phyloP scores from a whole-genome alignment of 768 basidiomycete species.

The Rhodocollybia butyracea region DNA sequence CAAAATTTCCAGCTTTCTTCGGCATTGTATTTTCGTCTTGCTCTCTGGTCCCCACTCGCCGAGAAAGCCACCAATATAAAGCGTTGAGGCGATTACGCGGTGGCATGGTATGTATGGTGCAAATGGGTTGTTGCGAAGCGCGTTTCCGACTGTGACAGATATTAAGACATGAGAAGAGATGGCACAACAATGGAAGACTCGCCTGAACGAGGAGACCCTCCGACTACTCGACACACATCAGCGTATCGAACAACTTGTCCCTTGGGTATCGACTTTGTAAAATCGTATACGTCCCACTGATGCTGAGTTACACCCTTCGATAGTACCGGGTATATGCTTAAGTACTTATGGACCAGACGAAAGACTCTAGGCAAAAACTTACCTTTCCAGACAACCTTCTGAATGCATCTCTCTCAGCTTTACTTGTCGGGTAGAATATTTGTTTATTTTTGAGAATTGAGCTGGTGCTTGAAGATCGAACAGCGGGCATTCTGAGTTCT shows the following conservation, averaged over 20 bases:
- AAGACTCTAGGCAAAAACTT: neutral
- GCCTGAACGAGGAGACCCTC: constrained; percentile 69
- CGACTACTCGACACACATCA: constrained; percentile 44
- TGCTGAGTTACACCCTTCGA: constrained; percentile 46
- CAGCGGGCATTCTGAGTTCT: neutral
- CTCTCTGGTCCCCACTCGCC: constrained; percentile 57
- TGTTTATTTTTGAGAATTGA: neutral
- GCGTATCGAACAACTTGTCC: constrained; percentile 60
- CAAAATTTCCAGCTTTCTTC: constrained; percentile 48
- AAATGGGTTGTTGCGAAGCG: constrained; percentile 64
- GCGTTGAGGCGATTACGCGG: constrained; percentile 59
- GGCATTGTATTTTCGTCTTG: constrained; percentile 37
- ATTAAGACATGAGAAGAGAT: neutral
- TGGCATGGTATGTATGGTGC: constrained; percentile 68
- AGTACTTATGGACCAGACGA: neutral
- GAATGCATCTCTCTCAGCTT: constrained; percentile 17
- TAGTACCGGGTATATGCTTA: neutral
- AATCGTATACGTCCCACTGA: constrained; percentile 64
- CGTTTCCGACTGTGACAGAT: constrained; percentile 50
- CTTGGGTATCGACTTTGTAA: constrained; percentile 40
- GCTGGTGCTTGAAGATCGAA: neutral
- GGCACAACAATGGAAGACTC: constrained; percentile 11
- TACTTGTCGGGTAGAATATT: constrained; percentile 13
- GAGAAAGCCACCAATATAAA: constrained; percentile 59
- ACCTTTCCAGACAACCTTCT: constrained; percentile 26